Conservation (phyloP, 495 filamentous ascomycete species). For the Tuber melanosporum region DNA sequence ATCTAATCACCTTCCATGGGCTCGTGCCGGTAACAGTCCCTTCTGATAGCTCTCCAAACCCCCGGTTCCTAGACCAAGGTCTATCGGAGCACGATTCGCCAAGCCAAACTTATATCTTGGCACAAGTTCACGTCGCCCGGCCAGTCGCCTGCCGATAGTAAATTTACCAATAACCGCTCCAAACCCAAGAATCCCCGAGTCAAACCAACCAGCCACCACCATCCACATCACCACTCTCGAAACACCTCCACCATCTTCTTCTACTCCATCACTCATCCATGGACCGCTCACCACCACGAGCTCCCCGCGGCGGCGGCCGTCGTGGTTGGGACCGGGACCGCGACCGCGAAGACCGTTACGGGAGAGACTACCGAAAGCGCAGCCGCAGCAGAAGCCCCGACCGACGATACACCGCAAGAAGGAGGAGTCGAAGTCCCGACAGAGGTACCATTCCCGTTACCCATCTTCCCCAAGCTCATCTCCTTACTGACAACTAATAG, state of each 20-base stretch:
- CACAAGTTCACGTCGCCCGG: neutral
- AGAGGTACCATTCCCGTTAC: neutral
- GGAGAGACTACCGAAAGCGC: slow-evolving; percentile 7
- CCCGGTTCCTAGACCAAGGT: neutral
- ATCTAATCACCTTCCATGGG: neutral
- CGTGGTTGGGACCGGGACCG: slow-evolving; percentile 35
- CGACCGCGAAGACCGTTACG: slow-evolving; percentile 37
- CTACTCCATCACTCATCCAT: slow-evolving; percentile 6
- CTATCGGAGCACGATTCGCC: neutral
- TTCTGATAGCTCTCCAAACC: neutral
- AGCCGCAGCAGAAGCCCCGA: neutral
- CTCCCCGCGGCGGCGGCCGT: slow-evolving; percentile 17
- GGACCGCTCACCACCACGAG: slow-evolving; percentile 34
- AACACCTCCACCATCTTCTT: neutral
- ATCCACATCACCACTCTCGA: slow-evolving; percentile 1
- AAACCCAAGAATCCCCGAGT: neutral
- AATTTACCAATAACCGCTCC: neutral
- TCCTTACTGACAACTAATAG: neutral
- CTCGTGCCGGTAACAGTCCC: neutral
- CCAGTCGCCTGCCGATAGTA: neutral
- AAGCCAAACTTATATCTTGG: neutral
- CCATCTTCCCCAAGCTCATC: neutral
- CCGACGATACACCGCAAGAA: neutral
- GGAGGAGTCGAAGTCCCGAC: slow-evolving; percentile 1
- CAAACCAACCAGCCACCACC: neutral